Conservation (phyloP, 257 asterid genomes). For the Gentiana straminea region DNA sequence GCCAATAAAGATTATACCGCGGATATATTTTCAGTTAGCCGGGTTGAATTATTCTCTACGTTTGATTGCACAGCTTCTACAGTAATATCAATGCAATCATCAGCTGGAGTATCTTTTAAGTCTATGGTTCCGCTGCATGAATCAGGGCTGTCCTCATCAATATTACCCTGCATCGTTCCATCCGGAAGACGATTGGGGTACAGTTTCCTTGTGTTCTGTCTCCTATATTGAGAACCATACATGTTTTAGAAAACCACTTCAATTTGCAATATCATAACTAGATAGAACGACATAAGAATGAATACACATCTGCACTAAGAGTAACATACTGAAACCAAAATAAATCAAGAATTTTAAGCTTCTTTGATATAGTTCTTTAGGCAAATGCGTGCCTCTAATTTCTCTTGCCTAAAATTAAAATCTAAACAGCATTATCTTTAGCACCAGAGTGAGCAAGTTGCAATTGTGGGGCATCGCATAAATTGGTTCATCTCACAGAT, state of each 20-base stretch:
- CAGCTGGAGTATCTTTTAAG: constrained; percentile 25
- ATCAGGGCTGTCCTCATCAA: constrained; percentile 26
- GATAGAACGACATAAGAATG: constrained; percentile 1
- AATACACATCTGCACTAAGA: background rate
- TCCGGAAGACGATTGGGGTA: constrained; percentile 30
- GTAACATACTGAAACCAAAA: background rate
- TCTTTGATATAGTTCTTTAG: background rate
- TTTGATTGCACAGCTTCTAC: constrained; percentile 23
- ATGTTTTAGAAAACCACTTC: constrained; percentile 12
- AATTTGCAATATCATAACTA: constrained; percentile 1
- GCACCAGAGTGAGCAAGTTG: background rate
- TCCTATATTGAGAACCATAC: constrained; percentile 62
- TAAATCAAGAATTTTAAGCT: background rate
- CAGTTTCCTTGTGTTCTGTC: constrained; percentile 48
- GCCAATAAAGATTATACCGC: constrained; percentile 19
- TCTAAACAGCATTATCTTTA: background rate
- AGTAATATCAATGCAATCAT: constrained; percentile 14
- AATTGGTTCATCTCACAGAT: too few species aligned
- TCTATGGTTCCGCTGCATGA: constrained; percentile 16
- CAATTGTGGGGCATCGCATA: too few species aligned
- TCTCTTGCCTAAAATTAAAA: background rate
- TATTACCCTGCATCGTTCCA: constrained; percentile 25
- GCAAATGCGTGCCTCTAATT: background rate
- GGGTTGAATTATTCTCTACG: constrained; percentile 22
- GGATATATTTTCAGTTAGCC: constrained; percentile 18